Conservation (phyloP, 192 early-diverging fungal genomes). For the Chytriomyces sp. region DNA sequence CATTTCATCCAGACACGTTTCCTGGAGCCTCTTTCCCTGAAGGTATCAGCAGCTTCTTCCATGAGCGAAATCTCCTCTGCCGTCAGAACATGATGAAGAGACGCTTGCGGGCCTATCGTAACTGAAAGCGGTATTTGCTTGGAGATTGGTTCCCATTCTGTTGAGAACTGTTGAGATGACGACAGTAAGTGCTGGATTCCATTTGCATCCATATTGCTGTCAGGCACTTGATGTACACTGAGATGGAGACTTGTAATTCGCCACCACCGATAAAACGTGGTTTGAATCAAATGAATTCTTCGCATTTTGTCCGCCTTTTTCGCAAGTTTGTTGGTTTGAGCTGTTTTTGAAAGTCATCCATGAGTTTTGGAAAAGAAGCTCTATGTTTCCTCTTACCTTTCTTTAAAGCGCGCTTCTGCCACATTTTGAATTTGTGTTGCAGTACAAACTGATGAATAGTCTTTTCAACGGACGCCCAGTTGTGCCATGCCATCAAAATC, state of each 20-base stretch:
- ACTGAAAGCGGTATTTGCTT: neutral
- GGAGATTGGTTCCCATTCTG: neutral
- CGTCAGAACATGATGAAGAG: neutral
- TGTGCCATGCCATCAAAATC: neutral
- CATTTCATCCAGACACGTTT: neutral
- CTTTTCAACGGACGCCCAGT: neutral
- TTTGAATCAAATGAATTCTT: neutral
- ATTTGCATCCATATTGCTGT: neutral
- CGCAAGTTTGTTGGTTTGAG: neutral
- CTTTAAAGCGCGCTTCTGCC: neutral
- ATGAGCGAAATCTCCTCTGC: neutral
- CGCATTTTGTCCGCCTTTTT: constrained; percentile 1
- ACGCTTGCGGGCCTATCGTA: neutral
- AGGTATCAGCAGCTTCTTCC: neutral
- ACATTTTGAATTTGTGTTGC: neutral
- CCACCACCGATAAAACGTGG: neutral
- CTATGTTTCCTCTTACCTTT: neutral
- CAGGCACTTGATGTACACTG: neutral
- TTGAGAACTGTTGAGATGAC: neutral
- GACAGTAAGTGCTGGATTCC: neutral
- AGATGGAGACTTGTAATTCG: neutral
- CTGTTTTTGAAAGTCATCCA: neutral
- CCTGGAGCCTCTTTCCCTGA: neutral
- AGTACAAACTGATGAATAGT: neutral
- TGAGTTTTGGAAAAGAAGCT: neutral